These are phyloP conservation scores for Jaltomata sinuosa DNA, from an alignment of 257 asterid genomes.

Conservation along the genomic window DNA sequence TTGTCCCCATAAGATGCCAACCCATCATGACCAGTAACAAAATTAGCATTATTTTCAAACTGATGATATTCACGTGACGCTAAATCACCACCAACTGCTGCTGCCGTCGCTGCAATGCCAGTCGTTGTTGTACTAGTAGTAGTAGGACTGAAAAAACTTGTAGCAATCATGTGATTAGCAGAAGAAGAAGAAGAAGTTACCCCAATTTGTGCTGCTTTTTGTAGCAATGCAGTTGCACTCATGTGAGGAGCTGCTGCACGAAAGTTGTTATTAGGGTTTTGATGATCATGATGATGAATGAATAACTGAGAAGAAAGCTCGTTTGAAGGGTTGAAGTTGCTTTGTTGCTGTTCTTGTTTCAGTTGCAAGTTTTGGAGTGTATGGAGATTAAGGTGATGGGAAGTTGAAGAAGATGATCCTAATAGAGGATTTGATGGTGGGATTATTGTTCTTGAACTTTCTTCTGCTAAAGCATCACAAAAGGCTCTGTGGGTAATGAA, in stretches of 20 bases:
- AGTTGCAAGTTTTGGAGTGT: slow-evolving; percentile 19
- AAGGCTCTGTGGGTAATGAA: slow-evolving; percentile 83
- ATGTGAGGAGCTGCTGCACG: slow-evolving; percentile 28
- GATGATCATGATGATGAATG: no score
- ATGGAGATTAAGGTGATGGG: slow-evolving; percentile 21
- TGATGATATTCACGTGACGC: not conserved
- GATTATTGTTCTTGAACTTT: slow-evolving; percentile 40
- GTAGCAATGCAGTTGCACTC: slow-evolving; percentile 67
- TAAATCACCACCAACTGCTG: not conserved
- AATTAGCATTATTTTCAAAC: not conserved
- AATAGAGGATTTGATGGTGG: slow-evolving; percentile 22
- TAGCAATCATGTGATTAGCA: slow-evolving; percentile 28
- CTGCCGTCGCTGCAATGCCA: not conserved
- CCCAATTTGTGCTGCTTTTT: slow-evolving; percentile 66
- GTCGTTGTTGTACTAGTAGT: not conserved
- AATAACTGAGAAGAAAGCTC: slow-evolving; percentile 7
- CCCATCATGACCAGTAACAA: not conserved
- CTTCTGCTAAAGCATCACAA: slow-evolving; percentile 72
- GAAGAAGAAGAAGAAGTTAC: slow-evolving; percentile 19
- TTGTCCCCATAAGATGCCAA: not conserved
- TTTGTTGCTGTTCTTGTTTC: slow-evolving; percentile 32
- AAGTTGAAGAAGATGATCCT: slow-evolving; percentile 7
- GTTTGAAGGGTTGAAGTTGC: not conserved
- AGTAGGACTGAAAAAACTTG: not conserved
- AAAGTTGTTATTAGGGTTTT: slow-evolving; percentile 28